Evolutionary conservation across 2,329 filamentous ascomycete species (phyloP).

Genomic region (Calonectria pauciramosa): DNA sequence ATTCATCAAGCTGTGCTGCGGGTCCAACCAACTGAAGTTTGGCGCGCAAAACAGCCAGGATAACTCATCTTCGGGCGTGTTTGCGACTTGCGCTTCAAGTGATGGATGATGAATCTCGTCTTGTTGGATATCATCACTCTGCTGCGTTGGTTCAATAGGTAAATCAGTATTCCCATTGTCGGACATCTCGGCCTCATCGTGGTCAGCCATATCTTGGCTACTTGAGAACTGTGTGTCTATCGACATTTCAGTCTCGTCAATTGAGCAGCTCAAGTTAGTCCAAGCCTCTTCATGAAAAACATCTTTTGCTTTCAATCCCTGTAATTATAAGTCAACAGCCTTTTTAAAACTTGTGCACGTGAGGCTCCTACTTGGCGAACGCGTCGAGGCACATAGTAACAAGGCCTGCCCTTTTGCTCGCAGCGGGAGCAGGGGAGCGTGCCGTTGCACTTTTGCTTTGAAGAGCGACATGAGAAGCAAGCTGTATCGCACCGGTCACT

Average conservation of each 20-base stretch:
- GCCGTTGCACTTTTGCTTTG: not conserved
- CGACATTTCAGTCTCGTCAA: not conserved
- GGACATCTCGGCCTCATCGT: not conserved
- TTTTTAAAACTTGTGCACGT: too few relatives aligned
- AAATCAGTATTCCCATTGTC: too few relatives aligned
- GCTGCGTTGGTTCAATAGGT: too few relatives aligned
- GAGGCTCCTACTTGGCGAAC: not conserved
- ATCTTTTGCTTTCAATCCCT: not conserved
- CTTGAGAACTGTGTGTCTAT: not conserved
- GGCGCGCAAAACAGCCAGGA: not conserved
- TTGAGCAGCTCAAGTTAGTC: not conserved
- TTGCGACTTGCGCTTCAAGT: not conserved
- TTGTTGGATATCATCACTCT: not conserved
- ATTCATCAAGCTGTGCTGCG: not conserved
- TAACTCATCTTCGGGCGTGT: not conserved
- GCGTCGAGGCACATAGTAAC: not conserved
- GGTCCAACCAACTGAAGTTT: not conserved
- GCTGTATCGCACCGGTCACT: not conserved
- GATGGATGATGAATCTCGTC: too few relatives aligned
- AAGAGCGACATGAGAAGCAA: not conserved
- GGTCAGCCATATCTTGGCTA: not conserved
- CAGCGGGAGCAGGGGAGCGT: not conserved
- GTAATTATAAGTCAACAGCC: not conserved
- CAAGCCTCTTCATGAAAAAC: not conserved
- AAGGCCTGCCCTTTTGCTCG: not conserved